Percentiles rank a stretch among this genome's conserved stretches.
These are phyloP conservation scores for Hypoxylon rubiginosum DNA, from an alignment of 2,329 filamentous ascomycete species.

Conservation along the genomic window DNA sequence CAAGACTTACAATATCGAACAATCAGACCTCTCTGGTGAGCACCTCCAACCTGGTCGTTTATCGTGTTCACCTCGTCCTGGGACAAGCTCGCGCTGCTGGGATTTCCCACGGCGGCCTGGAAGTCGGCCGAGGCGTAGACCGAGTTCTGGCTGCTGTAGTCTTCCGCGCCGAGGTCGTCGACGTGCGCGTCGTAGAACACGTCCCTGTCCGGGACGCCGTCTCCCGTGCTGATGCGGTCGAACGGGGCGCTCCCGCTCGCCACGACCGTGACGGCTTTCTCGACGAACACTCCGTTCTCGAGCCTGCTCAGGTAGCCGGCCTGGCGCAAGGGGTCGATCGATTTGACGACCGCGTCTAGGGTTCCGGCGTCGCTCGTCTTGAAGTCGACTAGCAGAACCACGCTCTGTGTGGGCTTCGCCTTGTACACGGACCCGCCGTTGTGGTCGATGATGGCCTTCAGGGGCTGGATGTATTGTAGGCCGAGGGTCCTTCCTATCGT, in stretches of 20 bases:
- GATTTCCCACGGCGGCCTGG: constrained; percentile 42
- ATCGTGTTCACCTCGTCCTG: constrained; percentile 38
- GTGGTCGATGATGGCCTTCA: constrained; percentile 47
- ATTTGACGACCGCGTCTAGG: constrained; percentile 47
- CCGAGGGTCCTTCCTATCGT: constrained; percentile 44
- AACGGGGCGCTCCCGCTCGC: constrained; percentile 49
- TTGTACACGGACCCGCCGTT: constrained; percentile 47
- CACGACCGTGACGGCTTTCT: constrained; percentile 47
- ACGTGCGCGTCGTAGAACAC: constrained; percentile 50
- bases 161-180: constrained; percentile 32
- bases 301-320: constrained; percentile 48
- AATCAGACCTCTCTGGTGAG: constrained; percentile 46
- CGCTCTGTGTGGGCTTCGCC: constrained; percentile 40
- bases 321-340: constrained; percentile 48
- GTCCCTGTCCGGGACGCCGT: constrained; percentile 46
- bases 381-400: constrained; percentile 50
- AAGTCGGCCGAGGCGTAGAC: constrained; percentile 50
- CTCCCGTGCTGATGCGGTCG: constrained; percentile 44
- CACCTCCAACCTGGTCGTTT: constrained; percentile 40
- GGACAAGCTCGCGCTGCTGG: constrained; percentile 34
- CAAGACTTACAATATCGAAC: constrained; percentile 50
- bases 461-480: constrained; percentile 48
- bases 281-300: constrained; percentile 42
- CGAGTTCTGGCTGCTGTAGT: constrained; percentile 45
- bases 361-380: constrained; percentile 46